Base-by-base conservation (phyloP, 2,329 filamentous ascomycete genomes). In the Dryadomyces quercus-mongolicae region DNA sequence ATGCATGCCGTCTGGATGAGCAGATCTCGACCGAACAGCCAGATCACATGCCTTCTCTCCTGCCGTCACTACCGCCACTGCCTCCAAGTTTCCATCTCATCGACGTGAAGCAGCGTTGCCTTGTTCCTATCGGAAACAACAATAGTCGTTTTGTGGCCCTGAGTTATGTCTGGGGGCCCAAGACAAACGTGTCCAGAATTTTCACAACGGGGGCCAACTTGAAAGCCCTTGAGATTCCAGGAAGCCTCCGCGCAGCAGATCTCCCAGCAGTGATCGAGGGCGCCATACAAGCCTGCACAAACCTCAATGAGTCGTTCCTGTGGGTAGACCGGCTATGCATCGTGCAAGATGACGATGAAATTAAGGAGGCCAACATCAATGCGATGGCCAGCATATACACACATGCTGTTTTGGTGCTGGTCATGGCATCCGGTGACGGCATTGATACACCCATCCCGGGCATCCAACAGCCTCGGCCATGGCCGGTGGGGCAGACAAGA, bases 251-350 rank as follows among this genome's bases (percentile, higher is more conserved):
- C 7, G n/a, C 25, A 9, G 18, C 22, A 7, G 10, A 36, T 0
- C 16, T 56, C 2, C 53, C 58, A 5, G 13, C 40, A 13, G 56
- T 54, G 4, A 55, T 60, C 4, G 31, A 50, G 5, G 56, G 60
- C 12, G 56, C 60, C 13, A 58, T 60, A 13, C n/a, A 18, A 2
- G 22, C 58, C 8, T 54, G 49, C 4, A 16, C 20, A 5, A 13
- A 25, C n/a, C 49, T 62, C 15, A 59, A 54, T 1, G 43, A 55
- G 18, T 47, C 50, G 1, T 62, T 56, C 31, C 48, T 62, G 1
- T 62, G 60, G 60, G 57, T 58, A 5, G 61, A 62, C 18, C 31
- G 48, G 4, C 51, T 60, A 5, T 61, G 61, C 42, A 61, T 62
- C 22, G 48, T 60, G 4, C 60, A 62, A 49, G 54, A 62, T 45